Base-by-base conservation (phyloP, 2,329 filamentous ascomycete genomes). In the Penicillium sp. region DNA sequence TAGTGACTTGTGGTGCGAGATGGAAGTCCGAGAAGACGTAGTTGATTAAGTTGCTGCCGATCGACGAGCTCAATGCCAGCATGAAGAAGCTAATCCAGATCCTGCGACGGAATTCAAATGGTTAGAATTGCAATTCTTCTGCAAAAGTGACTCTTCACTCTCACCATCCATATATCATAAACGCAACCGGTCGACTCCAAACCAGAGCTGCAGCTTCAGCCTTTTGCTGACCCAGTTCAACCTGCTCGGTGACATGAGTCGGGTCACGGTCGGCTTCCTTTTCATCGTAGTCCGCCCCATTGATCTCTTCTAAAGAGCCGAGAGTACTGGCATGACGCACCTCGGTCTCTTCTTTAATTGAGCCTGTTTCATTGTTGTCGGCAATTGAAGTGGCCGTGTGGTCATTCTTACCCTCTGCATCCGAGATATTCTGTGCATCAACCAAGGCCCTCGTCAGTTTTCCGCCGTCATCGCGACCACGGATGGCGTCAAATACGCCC, bases 1-100 rank as follows among this genome's bases (percentile, higher is more conserved):
- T 81, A 3, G 16, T 81, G 70, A 51, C 79, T 73, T 66, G 84
- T 63, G 48, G 83, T 76, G 71, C 86, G 74, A 31, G 70, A 16
- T 73, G 52, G 63, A 84, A 87, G 21, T 75, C 75, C 60, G 79
- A 80, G 47, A 81, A 84, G 31, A 83, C 80, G 51, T 77, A 80
- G 27, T 79, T 76, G 26, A 75, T 75, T 43, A 84, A 64, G 49
- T 75, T 76, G 54, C 68, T 67, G 45, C 77, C 73, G 35, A 78
- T 75, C 7, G 70, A 69, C 3, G 73, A 73, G 59, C 80, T 77
- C 26, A 80, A 67, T 1, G 77, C 73, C 53, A 79, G 70, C 63
- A 79, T 74, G 53, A 79, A 78, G 67, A 76, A 79, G 54, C 73
- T 72, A 22, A 79, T 57, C 73, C 75, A 80, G 61, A 81, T 79